Conservation (phyloP, 805 yeast species). For the Saccharomyces paradoxus region DNA sequence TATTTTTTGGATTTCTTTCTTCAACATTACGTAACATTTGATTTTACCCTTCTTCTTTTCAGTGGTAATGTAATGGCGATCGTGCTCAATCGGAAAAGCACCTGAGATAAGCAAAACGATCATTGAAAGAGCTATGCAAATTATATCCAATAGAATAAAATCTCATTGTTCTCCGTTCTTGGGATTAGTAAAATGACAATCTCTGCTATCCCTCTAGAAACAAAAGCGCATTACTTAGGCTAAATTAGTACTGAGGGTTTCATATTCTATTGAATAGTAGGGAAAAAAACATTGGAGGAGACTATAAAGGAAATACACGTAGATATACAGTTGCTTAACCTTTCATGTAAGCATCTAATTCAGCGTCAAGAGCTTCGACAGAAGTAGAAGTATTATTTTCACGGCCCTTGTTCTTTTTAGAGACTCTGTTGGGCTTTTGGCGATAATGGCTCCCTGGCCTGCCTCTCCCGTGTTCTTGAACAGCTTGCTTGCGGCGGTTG, state of each 20-base stretch:
- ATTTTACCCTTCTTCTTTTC: background rate
- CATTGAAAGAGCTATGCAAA: background rate
- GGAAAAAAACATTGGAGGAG: background rate
- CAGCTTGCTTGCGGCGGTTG: background rate
- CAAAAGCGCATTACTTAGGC: background rate
- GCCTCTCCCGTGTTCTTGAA: background rate
- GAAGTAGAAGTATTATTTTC: constrained; percentile 2
- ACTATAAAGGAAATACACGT: background rate
- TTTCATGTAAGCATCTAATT: constrained; percentile 28
- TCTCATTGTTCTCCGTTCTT: background rate
- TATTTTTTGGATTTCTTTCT: background rate
- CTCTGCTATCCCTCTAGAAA: background rate
- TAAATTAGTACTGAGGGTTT: background rate
- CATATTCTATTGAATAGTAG: background rate
- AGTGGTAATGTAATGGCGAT: background rate
- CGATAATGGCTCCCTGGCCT: background rate
- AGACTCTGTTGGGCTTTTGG: background rate
- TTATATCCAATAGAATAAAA: background rate
- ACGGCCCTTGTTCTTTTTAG: background rate
- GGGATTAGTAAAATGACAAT: too few species aligned
- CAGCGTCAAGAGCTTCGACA: constrained; percentile 26
- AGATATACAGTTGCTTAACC: constrained; percentile 1
- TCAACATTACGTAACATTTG: background rate
- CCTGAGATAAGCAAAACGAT: background rate
- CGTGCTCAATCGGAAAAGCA: background rate